Conservation (phyloP, 768 basidiomycete genomes). For the Xerocomellus chrysenteron region DNA sequence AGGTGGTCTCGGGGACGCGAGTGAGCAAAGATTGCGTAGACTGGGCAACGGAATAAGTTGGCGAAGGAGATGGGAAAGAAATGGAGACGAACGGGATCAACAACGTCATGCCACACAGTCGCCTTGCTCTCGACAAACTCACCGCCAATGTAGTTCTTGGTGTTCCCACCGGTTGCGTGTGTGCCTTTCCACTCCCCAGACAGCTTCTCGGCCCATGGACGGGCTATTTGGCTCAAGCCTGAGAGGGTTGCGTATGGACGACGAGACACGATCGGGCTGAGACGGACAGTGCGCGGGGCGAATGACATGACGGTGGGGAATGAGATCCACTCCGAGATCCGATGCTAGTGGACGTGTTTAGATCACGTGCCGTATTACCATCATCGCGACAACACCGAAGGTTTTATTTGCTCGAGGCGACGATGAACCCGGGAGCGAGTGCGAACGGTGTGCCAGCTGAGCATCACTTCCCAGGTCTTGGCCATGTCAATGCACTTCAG, state of each 20-base stretch:
- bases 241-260: constrained; percentile 47
- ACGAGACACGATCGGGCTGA: constrained; percentile 12
- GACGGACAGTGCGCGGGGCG: constrained; percentile 14
- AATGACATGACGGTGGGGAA: constrained; percentile 23
- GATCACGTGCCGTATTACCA: constrained; percentile 14
- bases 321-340: constrained; percentile 1
- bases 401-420: background rate
- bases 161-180: constrained; percentile 76
- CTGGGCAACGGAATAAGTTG: constrained; percentile 37
- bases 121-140: constrained; percentile 84
- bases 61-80: background rate
- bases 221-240: constrained; percentile 54
- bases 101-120: constrained; percentile 78
- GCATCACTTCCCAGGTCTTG: constrained; percentile 11
- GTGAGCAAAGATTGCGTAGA: constrained; percentile 90
- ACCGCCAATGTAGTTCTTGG: constrained; percentile 91
- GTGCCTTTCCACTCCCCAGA: constrained; percentile 86
- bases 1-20: constrained; percentile 86
- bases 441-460: constrained; percentile 18
- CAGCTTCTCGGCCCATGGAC: constrained; percentile 64
- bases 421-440: constrained; percentile 19
- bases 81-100: constrained; percentile 72
- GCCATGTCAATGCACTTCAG: constrained; percentile 11
- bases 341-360: background rate
- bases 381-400: background rate